A percentile compares a stretch with the other conserved stretches of the same genome.
Conservation (phyloP, 306 rosid species). For the Quercus robur region DNA sequence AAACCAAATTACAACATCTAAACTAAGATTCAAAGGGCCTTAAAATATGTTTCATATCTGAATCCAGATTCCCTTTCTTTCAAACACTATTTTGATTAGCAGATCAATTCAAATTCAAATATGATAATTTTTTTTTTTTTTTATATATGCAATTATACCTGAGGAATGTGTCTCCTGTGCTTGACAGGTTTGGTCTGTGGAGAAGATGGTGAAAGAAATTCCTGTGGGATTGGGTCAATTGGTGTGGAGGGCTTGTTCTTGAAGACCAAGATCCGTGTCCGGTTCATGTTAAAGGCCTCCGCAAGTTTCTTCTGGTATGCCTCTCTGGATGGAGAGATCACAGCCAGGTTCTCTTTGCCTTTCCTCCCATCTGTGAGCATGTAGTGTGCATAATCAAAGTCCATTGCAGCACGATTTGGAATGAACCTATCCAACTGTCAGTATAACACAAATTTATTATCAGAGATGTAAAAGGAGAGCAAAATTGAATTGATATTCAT, state of each 20-base stretch:
- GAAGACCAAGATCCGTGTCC: constrained; percentile 70
- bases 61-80: no score
- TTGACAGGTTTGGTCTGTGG: constrained; percentile 35
- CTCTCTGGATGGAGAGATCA: constrained; percentile 46
- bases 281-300: constrained; percentile 62
- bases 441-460: not conserved
- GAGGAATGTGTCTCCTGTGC: constrained; percentile 61
- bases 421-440: constrained; percentile 50
- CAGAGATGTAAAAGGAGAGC: no score
- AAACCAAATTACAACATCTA: not conserved
- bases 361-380: constrained; percentile 47
- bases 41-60: no score
- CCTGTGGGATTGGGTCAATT: constrained; percentile 43
- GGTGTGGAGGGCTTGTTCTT: constrained; percentile 73
- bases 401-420: constrained; percentile 49
- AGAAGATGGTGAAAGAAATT: constrained; percentile 32
- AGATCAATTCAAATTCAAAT: no score
- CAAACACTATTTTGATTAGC: no score
- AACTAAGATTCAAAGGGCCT: not conserved
- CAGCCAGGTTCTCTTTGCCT: constrained; percentile 49
- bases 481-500: no score
- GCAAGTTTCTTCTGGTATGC: constrained; percentile 61
- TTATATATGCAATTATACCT: constrained; percentile 28
- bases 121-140: not conserved
- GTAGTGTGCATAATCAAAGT: constrained; percentile 39